Evolutionary conservation across 257 asterid genomes (phyloP), one percentile per base, ranked within the genome.

Genomic region (Przewalskia tangutica): DNA sequence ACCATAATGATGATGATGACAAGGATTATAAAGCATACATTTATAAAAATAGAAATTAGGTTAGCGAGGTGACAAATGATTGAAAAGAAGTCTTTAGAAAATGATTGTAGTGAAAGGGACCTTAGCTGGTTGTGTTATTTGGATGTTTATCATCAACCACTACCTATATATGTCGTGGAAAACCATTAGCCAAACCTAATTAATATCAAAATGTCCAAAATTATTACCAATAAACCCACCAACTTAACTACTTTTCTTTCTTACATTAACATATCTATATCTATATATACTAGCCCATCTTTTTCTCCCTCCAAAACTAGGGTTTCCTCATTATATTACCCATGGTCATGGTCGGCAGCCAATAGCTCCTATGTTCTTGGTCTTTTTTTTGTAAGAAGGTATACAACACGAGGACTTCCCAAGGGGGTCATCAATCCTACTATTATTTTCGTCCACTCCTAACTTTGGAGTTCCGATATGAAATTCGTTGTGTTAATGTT

Each of bases 81-180:
- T 70, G 77, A 70, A 70, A 70, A 70, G 56, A 70, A 70, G 54
- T 70, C 11, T 44, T 70, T 18, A 70, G 77, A 44, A 65, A 70
- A 70, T 18, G 44, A 70, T 44, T 44, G 56, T 0, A 44, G 36
- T 42, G 77, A 70, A 70, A 70, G n/a, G 77, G 56, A 70, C 56
- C 1, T 7, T 14, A 36, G 50, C 23, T 70, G 77, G 54, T 70
- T 70, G 77, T 70, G 77, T 44, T 70, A 44, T 44, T 70, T 70
- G 17, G 77, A 70, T 44, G 56, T 11, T 70, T 44, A 70, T 70
- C 56, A 44, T 70, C 77, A 70, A 44, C 77, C 56, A 70, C 77
- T 44, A 70, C 54, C 56, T 42, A 68, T 64, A 64, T 64, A 64
- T 68, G 55, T 40, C 55, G 77, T 68, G 77, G 55, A 68, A 68